A percentile compares a stretch with the other conserved stretches of the same genome.
Conservation (phyloP, 768 basidiomycete genomes). For the Suillus bovinus region DNA sequence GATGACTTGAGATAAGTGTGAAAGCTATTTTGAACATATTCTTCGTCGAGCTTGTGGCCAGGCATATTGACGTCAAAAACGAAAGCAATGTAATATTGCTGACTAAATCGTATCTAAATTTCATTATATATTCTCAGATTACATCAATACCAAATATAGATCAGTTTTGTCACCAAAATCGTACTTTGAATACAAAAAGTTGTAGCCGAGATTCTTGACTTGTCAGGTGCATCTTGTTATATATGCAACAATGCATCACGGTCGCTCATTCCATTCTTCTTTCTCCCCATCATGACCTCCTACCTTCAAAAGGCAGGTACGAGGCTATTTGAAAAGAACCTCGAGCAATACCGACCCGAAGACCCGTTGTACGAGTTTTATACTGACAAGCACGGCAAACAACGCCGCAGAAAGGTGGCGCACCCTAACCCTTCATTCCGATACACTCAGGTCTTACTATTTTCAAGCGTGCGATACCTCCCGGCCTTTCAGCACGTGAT, state of each 20-base stretch:
- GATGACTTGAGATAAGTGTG: slow-evolving; percentile 83
- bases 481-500: slow-evolving; percentile 77
- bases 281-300: slow-evolving; percentile 22
- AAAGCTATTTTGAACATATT: slow-evolving; percentile 74
- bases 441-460: slow-evolving; percentile 40
- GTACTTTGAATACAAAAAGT: neutral
- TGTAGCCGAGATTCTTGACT: neutral
- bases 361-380: slow-evolving; percentile 70
- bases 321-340: slow-evolving; percentile 62
- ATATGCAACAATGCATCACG: neutral
- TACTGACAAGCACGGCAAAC: slow-evolving; percentile 29
- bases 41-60: slow-evolving; percentile 53
- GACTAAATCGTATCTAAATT: neutral
- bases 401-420: slow-evolving; percentile 39
- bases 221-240: slow-evolving; percentile 1
- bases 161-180: neutral
- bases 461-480: slow-evolving; percentile 63
- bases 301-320: slow-evolving; percentile 48
- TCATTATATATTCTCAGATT: neutral
- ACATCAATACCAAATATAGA: neutral
- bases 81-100: neutral
- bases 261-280: neutral
- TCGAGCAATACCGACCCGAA: slow-evolving; percentile 65
- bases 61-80: slow-evolving; percentile 3
- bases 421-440: slow-evolving; percentile 24